Conservation (phyloP, 1,139 yeast genomes). For the Pichia sp. region DNA sequence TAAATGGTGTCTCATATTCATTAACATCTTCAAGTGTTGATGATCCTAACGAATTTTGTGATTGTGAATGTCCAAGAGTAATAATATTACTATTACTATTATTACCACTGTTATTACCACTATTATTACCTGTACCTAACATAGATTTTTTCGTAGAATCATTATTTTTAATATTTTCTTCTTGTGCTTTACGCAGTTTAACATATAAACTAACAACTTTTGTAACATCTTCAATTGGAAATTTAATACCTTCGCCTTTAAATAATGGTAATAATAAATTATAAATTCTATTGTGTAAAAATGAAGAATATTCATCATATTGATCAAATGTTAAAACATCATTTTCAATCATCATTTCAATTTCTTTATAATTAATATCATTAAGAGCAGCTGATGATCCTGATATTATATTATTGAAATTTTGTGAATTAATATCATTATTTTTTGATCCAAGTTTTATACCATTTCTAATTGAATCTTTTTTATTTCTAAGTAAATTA, state of each 20-base stretch:
- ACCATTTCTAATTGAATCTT: conserved; percentile 28
- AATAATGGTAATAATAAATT: conserved; percentile 42
- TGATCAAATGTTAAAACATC: conserved; percentile 33
- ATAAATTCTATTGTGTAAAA: conserved; percentile 43
- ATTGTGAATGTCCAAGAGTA: conserved; percentile 2
- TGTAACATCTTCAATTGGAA: conserved; percentile 54
- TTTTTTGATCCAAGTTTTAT: conserved; percentile 27
- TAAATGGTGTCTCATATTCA: conserved; percentile 19
- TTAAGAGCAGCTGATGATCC: conserved; percentile 11
- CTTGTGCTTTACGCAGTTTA: conserved; percentile 25
- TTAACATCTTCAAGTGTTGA: neutral
- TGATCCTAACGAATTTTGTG: conserved; percentile 6
- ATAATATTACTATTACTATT: neutral
- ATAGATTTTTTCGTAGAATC: neutral
- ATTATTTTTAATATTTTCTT: neutral
- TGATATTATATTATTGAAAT: conserved; percentile 6
- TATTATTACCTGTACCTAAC: neutral
- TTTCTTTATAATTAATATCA: conserved; percentile 17
- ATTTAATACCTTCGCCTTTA: conserved; percentile 40
- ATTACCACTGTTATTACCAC: neutral
- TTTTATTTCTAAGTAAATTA: conserved; percentile 24
- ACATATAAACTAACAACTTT: conserved; percentile 43
- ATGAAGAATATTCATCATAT: conserved; percentile 40
- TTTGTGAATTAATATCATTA: conserved; percentile 5
- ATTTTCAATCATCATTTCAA: conserved; percentile 23